Evolutionary conservation across 1,139 yeast genomes (phyloP).

Genomic region (Nadsonia starkeyi-henricii): DNA sequence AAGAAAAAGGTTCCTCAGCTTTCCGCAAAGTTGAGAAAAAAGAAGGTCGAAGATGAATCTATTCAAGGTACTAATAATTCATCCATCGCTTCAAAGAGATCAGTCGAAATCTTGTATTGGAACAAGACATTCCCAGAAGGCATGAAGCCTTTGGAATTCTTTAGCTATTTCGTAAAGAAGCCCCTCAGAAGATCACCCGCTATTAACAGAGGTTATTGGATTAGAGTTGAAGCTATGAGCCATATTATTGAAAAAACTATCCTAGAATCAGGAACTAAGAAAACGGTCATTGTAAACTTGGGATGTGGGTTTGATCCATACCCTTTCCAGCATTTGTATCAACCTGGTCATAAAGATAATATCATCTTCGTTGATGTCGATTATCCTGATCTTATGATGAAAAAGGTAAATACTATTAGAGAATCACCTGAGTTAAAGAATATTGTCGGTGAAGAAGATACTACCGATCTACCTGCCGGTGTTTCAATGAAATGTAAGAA

Average conservation of each 20-base stretch:
- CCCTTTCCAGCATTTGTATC: conserved; percentile 46
- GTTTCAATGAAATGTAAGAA: conserved; percentile 30
- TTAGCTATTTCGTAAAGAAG: conserved; percentile 53
- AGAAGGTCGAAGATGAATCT: conserved; percentile 26
- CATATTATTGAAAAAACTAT: conserved; percentile 28
- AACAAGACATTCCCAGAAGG: conserved; percentile 14
- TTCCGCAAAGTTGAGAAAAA: conserved; percentile 5
- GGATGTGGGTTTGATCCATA: conserved; percentile 62
- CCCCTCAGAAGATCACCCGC: conserved; percentile 65
- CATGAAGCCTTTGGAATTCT: conserved; percentile 30
- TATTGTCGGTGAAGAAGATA: conserved; percentile 31
- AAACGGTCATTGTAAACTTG: conserved; percentile 40
- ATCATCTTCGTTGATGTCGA: conserved; percentile 56
- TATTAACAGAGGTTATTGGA: conserved; percentile 75
- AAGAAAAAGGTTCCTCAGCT: neutral
- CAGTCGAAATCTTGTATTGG: conserved; percentile 56
- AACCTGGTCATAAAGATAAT: conserved; percentile 22
- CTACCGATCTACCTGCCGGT: conserved; percentile 6
- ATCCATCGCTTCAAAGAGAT: conserved; percentile 69
- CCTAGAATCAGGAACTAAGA: conserved; percentile 5
- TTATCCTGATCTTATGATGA: conserved; percentile 50
- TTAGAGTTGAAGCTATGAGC: conserved; percentile 60
- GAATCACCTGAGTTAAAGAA: conserved; percentile 33
- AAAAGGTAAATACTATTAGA: conserved; percentile 40
- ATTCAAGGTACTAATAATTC: conserved; percentile 77